Base-by-base conservation (phyloP, 1,139 yeast species). In the Hanseniaspora uvarum region DNA sequence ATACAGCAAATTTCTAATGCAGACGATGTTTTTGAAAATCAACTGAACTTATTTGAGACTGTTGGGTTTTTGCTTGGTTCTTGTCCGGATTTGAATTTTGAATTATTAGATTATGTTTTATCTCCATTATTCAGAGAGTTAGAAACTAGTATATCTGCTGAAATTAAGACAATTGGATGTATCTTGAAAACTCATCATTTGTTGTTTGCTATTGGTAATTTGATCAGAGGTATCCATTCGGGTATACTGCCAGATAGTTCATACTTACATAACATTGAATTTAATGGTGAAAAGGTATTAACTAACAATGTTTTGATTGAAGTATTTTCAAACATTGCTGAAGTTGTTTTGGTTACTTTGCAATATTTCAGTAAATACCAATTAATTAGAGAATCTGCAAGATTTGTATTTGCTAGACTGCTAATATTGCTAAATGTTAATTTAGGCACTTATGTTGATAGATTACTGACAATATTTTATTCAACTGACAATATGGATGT, bases 341-440 rank as follows among this genome's bases (percentile, higher is more conserved):
- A 86, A 65, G 95, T 86, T 33, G 86, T 87, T 12, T 68, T 86
- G 34, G 89, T 88, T 28, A 86, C 95, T 0, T 73, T 92, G 59
- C 95, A 89, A 59, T 80, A 78, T 56, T 78, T 87, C 62, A 76
- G 82, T 49, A 76, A 79, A 52, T 75, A 74, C 58, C 88, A 83
- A 63, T 73, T 75, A 28, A 79, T 92, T 52, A 77, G 98, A 63
- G 96, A 88, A 59, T 83, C 96, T 4, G 75, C 94, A 1, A 77
- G 96, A 61, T 86, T 86, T 66, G 79, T 95, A 23, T 83, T 89
- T 69, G 86, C 96, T 4, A 77, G 97, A 58, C 75, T 94, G 58
- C 83, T 88, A 55, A 88, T 95, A 21, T 73, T 89, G 36, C 72
- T 89, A 59, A 81, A 81, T 56, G 72, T 72, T 33, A 70, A 70